Conservation (phyloP, 768 basidiomycete species). For the Russula ochroleuca region DNA sequence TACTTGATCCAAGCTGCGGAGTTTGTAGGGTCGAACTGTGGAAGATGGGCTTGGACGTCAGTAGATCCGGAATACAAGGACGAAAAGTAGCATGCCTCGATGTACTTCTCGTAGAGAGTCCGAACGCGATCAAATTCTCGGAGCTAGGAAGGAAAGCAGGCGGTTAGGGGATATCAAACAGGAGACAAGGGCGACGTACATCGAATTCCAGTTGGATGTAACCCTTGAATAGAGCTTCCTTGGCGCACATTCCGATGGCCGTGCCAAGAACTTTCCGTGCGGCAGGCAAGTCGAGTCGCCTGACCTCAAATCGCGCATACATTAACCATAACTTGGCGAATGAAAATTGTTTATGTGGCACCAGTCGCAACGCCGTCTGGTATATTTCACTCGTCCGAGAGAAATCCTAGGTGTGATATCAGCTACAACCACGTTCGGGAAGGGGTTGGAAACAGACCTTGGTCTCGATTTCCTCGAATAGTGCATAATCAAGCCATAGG, state of each 20-base stretch:
- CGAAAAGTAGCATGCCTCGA: conserved; percentile 55
- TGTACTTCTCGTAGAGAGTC: conserved; percentile 86
- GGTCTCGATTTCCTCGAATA: conserved; percentile 95
- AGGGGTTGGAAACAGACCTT: conserved; percentile 50
- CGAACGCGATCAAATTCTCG: conserved; percentile 95
- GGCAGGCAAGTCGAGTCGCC: conserved; percentile 72
- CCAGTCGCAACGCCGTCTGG: conserved; percentile 79
- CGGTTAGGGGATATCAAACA: conserved; percentile 1
- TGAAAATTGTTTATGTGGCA: conserved; percentile 95
- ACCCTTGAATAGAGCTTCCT: conserved; percentile 91
- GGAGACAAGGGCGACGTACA: conserved; percentile 37
- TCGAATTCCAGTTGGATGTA: conserved; percentile 94
- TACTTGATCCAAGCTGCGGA: conserved; percentile 95
- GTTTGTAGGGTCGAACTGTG: conserved; percentile 81
- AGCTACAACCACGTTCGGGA: not conserved
- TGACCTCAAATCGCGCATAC: conserved; percentile 89
- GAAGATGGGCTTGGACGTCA: conserved; percentile 4
- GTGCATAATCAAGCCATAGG: conserved; percentile 90
- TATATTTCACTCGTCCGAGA: conserved; percentile 85
- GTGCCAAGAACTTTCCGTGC: conserved; percentile 88
- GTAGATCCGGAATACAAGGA: not conserved
- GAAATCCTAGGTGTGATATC: conserved; percentile 55
- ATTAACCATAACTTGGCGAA: conserved; percentile 96
- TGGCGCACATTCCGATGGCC: conserved; percentile 93
- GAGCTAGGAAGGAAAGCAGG: conserved; percentile 44